Evolutionary conservation across 805 yeast species (phyloP).

Genomic region (Torulaspora indica): DNA sequence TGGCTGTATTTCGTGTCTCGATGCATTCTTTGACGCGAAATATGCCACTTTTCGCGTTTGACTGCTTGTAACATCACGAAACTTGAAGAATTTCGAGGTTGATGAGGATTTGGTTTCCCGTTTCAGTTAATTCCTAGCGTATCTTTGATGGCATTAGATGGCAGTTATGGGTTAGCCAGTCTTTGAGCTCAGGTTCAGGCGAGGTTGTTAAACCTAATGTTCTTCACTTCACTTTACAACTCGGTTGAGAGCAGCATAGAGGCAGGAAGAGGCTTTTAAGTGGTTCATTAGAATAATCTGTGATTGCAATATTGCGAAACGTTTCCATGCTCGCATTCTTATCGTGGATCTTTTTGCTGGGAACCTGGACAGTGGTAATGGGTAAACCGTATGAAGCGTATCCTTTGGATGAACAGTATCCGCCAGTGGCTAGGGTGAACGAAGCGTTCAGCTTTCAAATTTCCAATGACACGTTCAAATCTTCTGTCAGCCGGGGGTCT

Average conservation of each 20-base stretch:
- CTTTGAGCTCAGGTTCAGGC: neutral
- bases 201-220: neutral
- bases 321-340: conserved; percentile 9
- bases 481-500: conserved; percentile 39
- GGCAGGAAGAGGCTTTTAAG: neutral
- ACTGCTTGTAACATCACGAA: conserved; percentile 9
- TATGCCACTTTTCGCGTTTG: conserved; percentile 7
- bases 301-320: conserved; percentile 8
- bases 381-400: conserved; percentile 33
- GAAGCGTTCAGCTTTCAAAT: conserved; percentile 59
- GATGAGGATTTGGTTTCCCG: conserved; percentile 4
- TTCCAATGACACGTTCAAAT: conserved; percentile 62
- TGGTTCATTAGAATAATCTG: neutral
- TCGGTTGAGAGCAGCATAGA: neutral
- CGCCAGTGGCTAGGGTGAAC: conserved; percentile 77
- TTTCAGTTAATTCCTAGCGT: conserved; percentile 7
- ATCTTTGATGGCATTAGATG: neutral
- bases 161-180: neutral
- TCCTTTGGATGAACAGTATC: conserved; percentile 59
- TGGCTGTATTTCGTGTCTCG: neutral
- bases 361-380: conserved; percentile 5
- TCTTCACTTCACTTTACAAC: neutral
- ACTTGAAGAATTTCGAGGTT: conserved; percentile 1
- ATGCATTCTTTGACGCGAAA: conserved; percentile 5
- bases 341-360: conserved; percentile 7